Percentiles rank a stretch among this genome's conserved stretches.
Evolutionary conservation across 1,284 basidiomycete species (phyloP).

Genomic region (Microbotryum silenes-acaulis): DNA sequence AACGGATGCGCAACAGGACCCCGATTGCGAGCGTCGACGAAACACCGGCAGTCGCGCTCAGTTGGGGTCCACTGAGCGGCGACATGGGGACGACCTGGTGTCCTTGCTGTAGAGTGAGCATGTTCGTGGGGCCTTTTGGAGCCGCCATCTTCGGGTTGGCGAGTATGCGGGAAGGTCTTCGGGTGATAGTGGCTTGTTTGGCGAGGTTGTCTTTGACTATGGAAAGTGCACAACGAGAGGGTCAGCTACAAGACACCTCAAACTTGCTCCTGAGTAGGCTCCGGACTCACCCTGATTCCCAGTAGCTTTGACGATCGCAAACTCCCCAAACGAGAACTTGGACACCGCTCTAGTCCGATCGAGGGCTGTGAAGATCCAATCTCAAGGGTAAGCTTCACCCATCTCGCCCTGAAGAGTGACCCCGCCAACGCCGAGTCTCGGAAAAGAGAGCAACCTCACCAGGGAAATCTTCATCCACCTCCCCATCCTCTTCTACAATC

Average conservation of each 20-base stretch:
- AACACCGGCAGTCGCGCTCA: conserved; percentile 9
- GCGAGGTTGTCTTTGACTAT: conserved; percentile 74
- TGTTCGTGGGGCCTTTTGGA: conserved; percentile 32
- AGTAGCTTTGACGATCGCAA: conserved; percentile 69
- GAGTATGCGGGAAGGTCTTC: conserved; percentile 61
- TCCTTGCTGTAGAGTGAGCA: conserved; percentile 38
- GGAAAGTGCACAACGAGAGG: background rate
- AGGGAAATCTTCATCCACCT: conserved; percentile 97
- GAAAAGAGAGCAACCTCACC: conserved; percentile 48
- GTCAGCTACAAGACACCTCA: background rate
- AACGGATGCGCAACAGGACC: conserved; percentile 20
- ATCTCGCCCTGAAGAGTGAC: too few species aligned
- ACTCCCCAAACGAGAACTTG: conserved; percentile 85
- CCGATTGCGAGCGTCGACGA: conserved; percentile 18
- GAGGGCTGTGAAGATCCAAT: conserved; percentile 55
- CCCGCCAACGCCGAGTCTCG: background rate
- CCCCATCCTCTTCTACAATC: conserved; percentile 93
- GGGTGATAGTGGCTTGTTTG: conserved; percentile 65
- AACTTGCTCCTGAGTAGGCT: background rate
- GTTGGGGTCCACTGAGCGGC: background rate
- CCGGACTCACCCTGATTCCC: conserved; percentile 59
- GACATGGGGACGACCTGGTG: background rate
- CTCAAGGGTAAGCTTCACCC: background rate
- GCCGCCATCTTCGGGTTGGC: conserved; percentile 47
- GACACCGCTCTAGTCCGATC: conserved; percentile 76